Base-by-base conservation (phyloP, 495 filamentous ascomycete genomes). In the Sordaria brevicollis region DNA sequence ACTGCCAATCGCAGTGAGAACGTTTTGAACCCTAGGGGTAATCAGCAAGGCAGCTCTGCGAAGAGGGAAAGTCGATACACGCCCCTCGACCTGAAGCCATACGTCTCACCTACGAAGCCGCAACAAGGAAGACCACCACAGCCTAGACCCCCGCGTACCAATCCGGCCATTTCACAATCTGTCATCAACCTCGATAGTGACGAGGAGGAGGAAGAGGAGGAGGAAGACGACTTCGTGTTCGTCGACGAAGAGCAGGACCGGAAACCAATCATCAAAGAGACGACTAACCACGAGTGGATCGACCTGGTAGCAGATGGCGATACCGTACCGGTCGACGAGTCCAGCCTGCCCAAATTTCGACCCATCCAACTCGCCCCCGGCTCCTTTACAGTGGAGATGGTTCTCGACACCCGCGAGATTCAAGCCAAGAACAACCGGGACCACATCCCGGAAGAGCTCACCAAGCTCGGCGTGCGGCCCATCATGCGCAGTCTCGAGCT, bases 361-460 rank as follows among this genome's bases (percentile, higher is more conserved):
- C 89, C 92, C 1, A 88, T 93, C 69, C 69, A 80, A 21, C 79
- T 94, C 19, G 78, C 84, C 0, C 87, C 90, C 0, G 85, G 86
- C 5, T 84, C 84, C 35, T 96, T 94, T 78, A 90, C 88, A 0
- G 84, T 96, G 36, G 86, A 92, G 38, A 81, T 96, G 3, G 80
- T 95, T 21, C 82, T 96, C 10, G 92, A 96, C 74, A 86, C 83
- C 31, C 92, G 92, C 29, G 92, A 96, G 83, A 84, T 94, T 35
- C 87, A 91, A 62, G 84, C 90, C n/a, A 90, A 87, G 71, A 87
- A 86, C 54, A 91, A 94, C 76, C 83, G 92, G 65, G 90, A 92
- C 73, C 94, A 95, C 75, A 90, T 96, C 73, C 84, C 89, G 71
- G 86, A 90, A 57, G 87, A 92, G 73, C 87, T 96, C 21, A 76